phyloP scores from a whole-genome alignment of 768 basidiomycete species.

The Lentinula sp. region DNA sequence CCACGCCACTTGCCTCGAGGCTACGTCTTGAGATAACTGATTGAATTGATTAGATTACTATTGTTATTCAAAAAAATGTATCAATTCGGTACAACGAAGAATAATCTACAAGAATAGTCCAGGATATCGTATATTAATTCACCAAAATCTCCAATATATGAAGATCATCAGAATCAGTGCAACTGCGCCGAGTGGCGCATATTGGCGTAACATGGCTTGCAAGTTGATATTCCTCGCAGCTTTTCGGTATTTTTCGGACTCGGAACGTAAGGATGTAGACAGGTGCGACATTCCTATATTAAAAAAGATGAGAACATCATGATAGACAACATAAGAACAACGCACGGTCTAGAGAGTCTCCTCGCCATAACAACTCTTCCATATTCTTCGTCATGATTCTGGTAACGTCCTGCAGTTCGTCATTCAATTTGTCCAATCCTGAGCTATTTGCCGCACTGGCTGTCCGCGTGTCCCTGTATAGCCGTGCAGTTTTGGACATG shows the following conservation, averaged over 20 bases:
- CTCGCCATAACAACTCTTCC: constrained; percentile 98
- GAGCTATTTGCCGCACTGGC: constrained; percentile 61
- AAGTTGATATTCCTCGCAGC: constrained; percentile 93
- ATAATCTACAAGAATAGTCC: constrained; percentile 7
- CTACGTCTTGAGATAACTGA: neutral
- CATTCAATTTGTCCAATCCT: constrained; percentile 83
- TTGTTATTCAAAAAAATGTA: neutral
- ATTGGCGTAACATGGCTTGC: constrained; percentile 91
- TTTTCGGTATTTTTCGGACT: constrained; percentile 96
- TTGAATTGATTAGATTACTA: neutral
- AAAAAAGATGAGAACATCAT: constrained; percentile 4
- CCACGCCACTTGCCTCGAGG: neutral
- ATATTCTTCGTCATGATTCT: constrained; percentile 99
- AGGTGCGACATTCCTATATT: constrained; percentile 89
- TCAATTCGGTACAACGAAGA: neutral
- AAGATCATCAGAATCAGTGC: constrained; percentile 73
- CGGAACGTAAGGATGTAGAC: constrained; percentile 88
- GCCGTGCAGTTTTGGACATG: constrained; percentile 94
- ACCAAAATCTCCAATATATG: constrained; percentile 76
- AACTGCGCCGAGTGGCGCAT: constrained; percentile 86
- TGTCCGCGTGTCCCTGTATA: constrained; percentile 92
- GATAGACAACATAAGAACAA: constrained; percentile 8
- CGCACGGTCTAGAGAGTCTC: constrained; percentile 93
- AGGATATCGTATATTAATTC: constrained; percentile 4
- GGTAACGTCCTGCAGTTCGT: constrained; percentile 96